phyloP scores from a whole-genome alignment of 2,329 filamentous ascomycete genomes.

The Keithomyces neogunnii region DNA sequence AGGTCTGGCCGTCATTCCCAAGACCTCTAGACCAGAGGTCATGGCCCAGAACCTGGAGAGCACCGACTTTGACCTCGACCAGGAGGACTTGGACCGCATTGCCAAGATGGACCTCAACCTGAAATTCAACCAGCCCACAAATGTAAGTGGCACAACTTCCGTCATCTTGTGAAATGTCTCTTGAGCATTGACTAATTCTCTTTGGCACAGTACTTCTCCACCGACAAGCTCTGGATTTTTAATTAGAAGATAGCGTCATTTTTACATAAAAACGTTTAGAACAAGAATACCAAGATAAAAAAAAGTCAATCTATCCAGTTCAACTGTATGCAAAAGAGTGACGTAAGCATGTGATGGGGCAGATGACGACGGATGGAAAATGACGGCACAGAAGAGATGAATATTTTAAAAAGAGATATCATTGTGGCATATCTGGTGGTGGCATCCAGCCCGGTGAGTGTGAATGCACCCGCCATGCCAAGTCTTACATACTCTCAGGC shows the following conservation, averaged over 20 bases:
- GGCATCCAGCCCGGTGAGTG: not conserved
- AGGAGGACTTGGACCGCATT: conserved; percentile 60
- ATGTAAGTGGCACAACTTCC: conserved; percentile 38
- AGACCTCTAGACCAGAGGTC: conserved; percentile 48
- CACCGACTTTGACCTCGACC: conserved; percentile 54
- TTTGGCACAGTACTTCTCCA: conserved; percentile 3
- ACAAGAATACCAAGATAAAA: too few species aligned
- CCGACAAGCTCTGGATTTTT: not conserved
- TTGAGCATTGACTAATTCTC: not conserved
- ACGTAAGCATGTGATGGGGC: too few species aligned
- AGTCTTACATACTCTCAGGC: not conserved
- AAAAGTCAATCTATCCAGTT: too few species aligned
- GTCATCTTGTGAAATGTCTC: too few species aligned
- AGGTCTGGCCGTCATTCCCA: conserved; percentile 73
- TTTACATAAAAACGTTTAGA: too few species aligned
- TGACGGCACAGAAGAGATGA: too few species aligned
- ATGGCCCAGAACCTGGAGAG: conserved; percentile 61
- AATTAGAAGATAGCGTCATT: too few species aligned
- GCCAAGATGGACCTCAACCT: conserved; percentile 54
- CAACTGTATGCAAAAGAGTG: too few species aligned
- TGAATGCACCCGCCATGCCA: not conserved
- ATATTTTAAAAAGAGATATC: not conserved
- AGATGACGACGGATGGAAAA: too few species aligned
- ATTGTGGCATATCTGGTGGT: not conserved
- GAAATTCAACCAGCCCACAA: conserved; percentile 70